Conservation (phyloP, 1,139 yeast genomes). For the Saccharomyces hybrid region DNA sequence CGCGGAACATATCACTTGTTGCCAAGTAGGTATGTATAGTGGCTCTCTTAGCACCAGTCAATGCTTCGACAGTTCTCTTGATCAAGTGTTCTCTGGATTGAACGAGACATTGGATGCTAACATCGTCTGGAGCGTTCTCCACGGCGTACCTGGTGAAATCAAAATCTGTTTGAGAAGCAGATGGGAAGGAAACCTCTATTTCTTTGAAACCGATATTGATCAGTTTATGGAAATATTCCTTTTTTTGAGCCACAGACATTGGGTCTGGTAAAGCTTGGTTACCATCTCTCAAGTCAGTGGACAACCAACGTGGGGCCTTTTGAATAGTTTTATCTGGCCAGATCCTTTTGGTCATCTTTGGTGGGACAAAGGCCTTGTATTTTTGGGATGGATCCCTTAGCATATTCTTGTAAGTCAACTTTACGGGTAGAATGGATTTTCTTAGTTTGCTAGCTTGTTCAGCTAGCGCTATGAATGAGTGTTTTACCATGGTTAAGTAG, state of each 20-base stretch:
- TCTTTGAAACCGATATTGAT: constrained; percentile 90
- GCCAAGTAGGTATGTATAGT: constrained; percentile 89
- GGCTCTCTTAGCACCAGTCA: constrained; percentile 84
- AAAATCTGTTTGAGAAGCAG: constrained; percentile 92
- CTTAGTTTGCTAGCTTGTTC: neutral
- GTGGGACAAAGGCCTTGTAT: constrained; percentile 56
- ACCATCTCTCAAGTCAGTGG: constrained; percentile 94
- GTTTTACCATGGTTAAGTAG: neutral
- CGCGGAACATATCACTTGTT: constrained; percentile 83
- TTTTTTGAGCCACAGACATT: constrained; percentile 85
- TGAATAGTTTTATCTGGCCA: constrained; percentile 79
- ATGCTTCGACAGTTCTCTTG: constrained; percentile 79
- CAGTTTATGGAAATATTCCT: constrained; percentile 76
- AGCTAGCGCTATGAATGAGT: neutral
- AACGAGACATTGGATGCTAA: constrained; percentile 81
- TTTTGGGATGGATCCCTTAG: constrained; percentile 71
- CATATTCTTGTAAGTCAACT: constrained; percentile 38
- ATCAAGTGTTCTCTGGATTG: constrained; percentile 91
- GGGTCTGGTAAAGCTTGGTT: constrained; percentile 97
- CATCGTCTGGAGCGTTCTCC: constrained; percentile 89
- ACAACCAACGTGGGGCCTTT: constrained; percentile 91
- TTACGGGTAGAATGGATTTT: constrained; percentile 23
- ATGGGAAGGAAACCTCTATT: constrained; percentile 93
- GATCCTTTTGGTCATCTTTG: constrained; percentile 65
- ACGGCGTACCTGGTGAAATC: constrained; percentile 93